phyloP scores from a whole-genome alignment of 106 monocot species.

The Dendrobium catenatum region DNA sequence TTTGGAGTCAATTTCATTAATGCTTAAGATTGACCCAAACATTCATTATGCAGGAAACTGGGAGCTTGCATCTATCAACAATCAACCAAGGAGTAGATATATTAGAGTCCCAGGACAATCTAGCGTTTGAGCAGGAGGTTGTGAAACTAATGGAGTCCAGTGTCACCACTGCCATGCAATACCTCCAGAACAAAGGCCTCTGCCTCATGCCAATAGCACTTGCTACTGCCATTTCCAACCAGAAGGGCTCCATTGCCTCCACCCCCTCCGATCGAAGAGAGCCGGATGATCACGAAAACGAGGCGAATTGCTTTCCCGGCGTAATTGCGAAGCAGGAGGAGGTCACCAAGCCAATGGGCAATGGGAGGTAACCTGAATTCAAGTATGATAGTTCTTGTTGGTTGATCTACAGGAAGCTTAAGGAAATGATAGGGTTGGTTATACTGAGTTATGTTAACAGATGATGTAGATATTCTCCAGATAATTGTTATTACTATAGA shows the following conservation, averaged over 20 bases:
- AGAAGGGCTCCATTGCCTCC: slow-evolving; percentile 38
- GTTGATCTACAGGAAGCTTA: not conserved
- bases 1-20: no score
- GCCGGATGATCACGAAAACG: not conserved
- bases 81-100: slow-evolving; percentile 14
- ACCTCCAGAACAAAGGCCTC: slow-evolving; percentile 79
- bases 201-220: slow-evolving; percentile 92
- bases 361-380: not conserved
- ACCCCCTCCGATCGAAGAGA: slow-evolving; percentile 29
- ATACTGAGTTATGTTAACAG: not conserved
- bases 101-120: slow-evolving; percentile 30
- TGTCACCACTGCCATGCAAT: slow-evolving; percentile 66
- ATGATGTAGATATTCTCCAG: not conserved
- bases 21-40: no score
- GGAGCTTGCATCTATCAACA: slow-evolving; percentile 28
- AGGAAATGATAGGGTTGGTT: not conserved
- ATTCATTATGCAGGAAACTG: slow-evolving; percentile 25
- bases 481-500: not conserved
- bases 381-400: not conserved
- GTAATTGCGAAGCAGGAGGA: not conserved
- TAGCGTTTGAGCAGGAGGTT: slow-evolving; percentile 61
- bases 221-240: slow-evolving; percentile 64
- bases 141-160: slow-evolving; percentile 79
- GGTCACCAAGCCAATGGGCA: not conserved
- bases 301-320: not conserved